phyloP scores from a whole-genome alignment of 495 filamentous ascomycete genomes.

The Massariosphaeria phaeospora region DNA sequence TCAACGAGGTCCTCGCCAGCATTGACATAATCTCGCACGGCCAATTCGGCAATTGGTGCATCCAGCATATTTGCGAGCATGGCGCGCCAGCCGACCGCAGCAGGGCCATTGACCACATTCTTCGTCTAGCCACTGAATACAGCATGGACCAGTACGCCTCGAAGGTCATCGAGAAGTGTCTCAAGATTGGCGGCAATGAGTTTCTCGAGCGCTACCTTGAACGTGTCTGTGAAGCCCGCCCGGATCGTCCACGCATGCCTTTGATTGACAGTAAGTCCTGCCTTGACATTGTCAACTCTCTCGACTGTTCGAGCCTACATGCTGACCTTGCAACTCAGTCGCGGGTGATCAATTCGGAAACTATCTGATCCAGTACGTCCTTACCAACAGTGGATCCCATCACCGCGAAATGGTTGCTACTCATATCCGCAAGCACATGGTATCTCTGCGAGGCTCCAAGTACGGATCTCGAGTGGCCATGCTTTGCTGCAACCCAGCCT shows the following conservation, averaged over 20 bases:
- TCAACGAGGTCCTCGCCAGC: conserved; percentile 89
- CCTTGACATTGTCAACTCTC: not conserved
- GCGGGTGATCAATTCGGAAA: conserved; percentile 98
- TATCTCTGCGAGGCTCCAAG: conserved; percentile 95
- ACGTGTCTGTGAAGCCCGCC: conserved; percentile 83
- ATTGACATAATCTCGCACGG: conserved; percentile 95
- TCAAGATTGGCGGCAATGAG: conserved; percentile 90
- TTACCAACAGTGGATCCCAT: conserved; percentile 76
- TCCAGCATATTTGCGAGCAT: conserved; percentile 98
- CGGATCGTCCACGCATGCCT: conserved; percentile 90
- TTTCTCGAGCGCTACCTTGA: conserved; percentile 92
- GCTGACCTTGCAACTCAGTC: conserved; percentile 53
- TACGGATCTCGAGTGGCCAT: conserved; percentile 97
- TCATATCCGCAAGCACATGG: conserved; percentile 98
- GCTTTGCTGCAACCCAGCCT: conserved; percentile 93
- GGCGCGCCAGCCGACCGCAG: conserved; percentile 86
- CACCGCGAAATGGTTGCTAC: conserved; percentile 89
- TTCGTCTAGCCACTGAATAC: conserved; percentile 88
- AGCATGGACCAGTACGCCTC: conserved; percentile 99
- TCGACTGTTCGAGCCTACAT: not conserved
- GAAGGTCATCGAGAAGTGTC: conserved; percentile 97
- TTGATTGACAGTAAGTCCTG: conserved; percentile 78
- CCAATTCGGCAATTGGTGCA: conserved; percentile 99
- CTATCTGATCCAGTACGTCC: conserved; percentile 94
- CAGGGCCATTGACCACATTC: conserved; percentile 89